Conservation (phyloP, 2,329 filamentous ascomycete genomes). For the Penicillium sp. region DNA sequence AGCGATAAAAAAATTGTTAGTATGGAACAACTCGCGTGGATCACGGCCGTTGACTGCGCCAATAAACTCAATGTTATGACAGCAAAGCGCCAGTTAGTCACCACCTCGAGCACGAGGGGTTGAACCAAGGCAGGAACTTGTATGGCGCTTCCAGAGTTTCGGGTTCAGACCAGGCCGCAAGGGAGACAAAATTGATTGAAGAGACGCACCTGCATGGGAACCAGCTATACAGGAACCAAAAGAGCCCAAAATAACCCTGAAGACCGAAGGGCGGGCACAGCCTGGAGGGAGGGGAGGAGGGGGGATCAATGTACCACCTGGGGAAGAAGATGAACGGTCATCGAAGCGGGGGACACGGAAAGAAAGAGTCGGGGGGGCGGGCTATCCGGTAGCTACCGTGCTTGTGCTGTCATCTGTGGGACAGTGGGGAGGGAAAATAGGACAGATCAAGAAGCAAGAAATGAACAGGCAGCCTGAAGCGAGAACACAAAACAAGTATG, state of each 20-base stretch:
- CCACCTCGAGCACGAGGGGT: conserved; percentile 4
- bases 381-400: conserved; percentile 21
- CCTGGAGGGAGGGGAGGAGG: conserved; percentile 26
- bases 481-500: background rate
- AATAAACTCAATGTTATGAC: background rate
- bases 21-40: background rate
- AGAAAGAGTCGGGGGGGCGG: conserved; percentile 16
- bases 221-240: conserved; percentile 31
- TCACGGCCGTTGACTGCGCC: background rate
- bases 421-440: conserved; percentile 14
- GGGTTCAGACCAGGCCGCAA: conserved; percentile 1
- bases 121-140: background rate
- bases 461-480: background rate
- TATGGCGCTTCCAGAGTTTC: background rate
- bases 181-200: conserved; percentile 8
- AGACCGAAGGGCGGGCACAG: conserved; percentile 29
- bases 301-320: conserved; percentile 40
- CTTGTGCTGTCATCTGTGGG: conserved; percentile 24
- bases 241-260: conserved; percentile 29
- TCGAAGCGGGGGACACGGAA: conserved; percentile 42
- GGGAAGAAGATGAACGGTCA: conserved; percentile 39
- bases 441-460: conserved; percentile 7
- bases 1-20: conserved; percentile 15
- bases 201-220: conserved; percentile 44
- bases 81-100: background rate